Base-by-base conservation (phyloP, 2,329 filamentous ascomycete species). In the Fusarium duplospermum region DNA sequence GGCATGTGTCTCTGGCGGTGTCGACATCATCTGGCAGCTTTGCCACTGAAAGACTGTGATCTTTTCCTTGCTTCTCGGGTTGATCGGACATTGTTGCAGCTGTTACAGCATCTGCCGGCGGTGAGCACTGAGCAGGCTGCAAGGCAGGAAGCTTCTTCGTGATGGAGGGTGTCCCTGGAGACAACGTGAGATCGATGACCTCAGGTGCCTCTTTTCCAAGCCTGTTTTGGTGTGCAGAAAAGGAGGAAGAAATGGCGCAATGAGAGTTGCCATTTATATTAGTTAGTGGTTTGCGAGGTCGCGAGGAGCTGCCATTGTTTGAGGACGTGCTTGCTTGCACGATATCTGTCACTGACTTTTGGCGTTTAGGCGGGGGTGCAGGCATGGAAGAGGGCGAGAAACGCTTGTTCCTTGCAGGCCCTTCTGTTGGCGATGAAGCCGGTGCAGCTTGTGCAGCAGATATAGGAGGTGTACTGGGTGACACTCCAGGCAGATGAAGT, bases 231-330 rank as follows among this genome's bases (percentile, higher is more conserved):
- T 9, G 40, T 9, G 20, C 11, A 18, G 58, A 40, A 6, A 38
- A 52, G n/a, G 38, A 60, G 16, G 62, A 42, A 50, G 52, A 6
- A 38, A 65, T 59, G 42, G n/a, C 24, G 18, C 52, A 42, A 31
- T 76, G 77, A 8, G 74, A 74, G 56, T 80, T 78, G 62, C 77
- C 62, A 62, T 79, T 62, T 47, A 80, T 74, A 13, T 77, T 62
- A 18, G 60, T 62, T 2, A 81, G 62, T 11, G 79, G 74, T 38
- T 52, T 65, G 6, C 77, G 80, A 10, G 33, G 33, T 58, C 69
- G 62, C 4, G 61, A 62, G 27, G 29, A 27, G 16, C 8, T 58
- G 22, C 22, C 35, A 9, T 6, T 20, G 6, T 62, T 20, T 14
- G 24, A 35, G 4, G 47, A 45, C 50, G 54, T 33, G 33, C 35